A percentile compares a stretch with the other conserved stretches of the same genome.
phyloP scores from a whole-genome alignment of 2,329 filamentous ascomycete genomes.

The Metarhizium brunneum region DNA sequence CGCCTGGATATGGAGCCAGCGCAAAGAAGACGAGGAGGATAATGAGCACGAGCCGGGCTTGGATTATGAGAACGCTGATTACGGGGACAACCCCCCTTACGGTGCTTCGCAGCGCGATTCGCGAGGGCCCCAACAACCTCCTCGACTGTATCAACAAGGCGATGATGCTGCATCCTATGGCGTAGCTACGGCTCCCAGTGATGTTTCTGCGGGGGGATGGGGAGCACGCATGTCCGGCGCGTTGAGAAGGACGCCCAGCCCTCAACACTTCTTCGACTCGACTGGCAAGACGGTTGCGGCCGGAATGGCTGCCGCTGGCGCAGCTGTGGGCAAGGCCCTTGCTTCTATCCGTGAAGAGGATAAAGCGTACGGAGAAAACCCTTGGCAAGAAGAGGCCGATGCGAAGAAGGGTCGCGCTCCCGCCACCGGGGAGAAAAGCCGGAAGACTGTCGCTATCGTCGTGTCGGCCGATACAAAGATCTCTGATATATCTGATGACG shows the following conservation, averaged over 20 bases:
- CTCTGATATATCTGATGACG: conserved; percentile 48
- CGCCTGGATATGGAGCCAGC: conserved; percentile 91
- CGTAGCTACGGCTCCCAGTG: conserved; percentile 17
- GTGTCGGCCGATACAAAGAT: conserved; percentile 67
- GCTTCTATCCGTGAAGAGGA: conserved; percentile 80
- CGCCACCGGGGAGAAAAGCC: conserved; percentile 35
- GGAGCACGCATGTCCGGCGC: conserved; percentile 72
- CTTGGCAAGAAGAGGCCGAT: conserved; percentile 86
- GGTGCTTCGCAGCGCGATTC: conserved; percentile 30
- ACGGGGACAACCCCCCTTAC: conserved; percentile 43
- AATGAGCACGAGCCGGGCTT: conserved; percentile 48
- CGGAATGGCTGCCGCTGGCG: conserved; percentile 73
- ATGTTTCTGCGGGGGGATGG: conserved; percentile 44
- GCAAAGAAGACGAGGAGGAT: conserved; percentile 63
- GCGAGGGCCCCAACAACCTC: conserved; percentile 22
- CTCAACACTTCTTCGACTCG: conserved; percentile 78
- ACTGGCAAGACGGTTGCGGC: conserved; percentile 75
- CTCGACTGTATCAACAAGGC: conserved; percentile 14
- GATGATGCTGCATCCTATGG: conserved; percentile 34
- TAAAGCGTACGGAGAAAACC: conserved; percentile 72
- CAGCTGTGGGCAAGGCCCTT: conserved; percentile 72
- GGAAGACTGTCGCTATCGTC: conserved; percentile 79
- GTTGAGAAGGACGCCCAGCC: conserved; percentile 72
- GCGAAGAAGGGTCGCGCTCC: conserved; percentile 44
- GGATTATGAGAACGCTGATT: conserved; percentile 38